A percentile compares a stretch with the other conserved stretches of the same genome.
phyloP scores from a whole-genome alignment of 2,329 filamentous ascomycete species.

The Pseudopithomyces chartarum region DNA sequence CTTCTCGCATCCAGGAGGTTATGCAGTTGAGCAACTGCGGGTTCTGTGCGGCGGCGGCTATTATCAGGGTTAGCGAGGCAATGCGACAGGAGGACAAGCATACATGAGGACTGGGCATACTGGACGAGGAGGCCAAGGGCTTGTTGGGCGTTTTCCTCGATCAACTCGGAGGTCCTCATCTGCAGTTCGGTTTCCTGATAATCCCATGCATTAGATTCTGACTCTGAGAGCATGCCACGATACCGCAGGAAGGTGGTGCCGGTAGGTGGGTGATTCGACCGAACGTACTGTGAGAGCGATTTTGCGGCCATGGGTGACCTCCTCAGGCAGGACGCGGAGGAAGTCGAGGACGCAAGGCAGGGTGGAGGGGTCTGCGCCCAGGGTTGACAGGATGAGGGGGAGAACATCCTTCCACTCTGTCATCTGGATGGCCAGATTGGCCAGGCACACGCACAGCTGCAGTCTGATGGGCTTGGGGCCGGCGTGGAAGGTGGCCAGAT shows the following conservation, averaged over 20 bases:
- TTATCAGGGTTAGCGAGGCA: not conserved
- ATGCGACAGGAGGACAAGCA: constrained; percentile 35
- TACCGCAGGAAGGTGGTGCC: constrained; percentile 44
- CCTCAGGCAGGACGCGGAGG: constrained; percentile 93
- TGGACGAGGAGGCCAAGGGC: constrained; percentile 86
- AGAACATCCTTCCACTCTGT: constrained; percentile 93
- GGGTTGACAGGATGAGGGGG: constrained; percentile 75
- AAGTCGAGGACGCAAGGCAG: constrained; percentile 93
- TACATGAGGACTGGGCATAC: constrained; percentile 91
- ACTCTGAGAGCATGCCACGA: constrained; percentile 43
- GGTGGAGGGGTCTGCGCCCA: constrained; percentile 77
- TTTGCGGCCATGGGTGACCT: constrained; percentile 98
- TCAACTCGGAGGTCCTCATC: constrained; percentile 81
- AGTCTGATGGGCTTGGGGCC: constrained; percentile 80
- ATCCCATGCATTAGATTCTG: constrained; percentile 48
- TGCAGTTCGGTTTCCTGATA: constrained; percentile 90
- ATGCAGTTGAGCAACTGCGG: constrained; percentile 93
- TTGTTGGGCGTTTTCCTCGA: constrained; percentile 87
- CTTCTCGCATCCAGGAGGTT: constrained; percentile 94
- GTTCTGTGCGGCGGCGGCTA: constrained; percentile 76
- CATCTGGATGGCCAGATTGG: constrained; percentile 96
- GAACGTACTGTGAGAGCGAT: constrained; percentile 98
- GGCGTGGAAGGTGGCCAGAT: constrained; percentile 79
- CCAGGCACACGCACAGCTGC: constrained; percentile 92
- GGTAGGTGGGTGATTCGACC: constrained; percentile 53